Percentiles rank a stretch among this genome's conserved stretches.
phyloP scores from a whole-genome alignment of 768 basidiomycete species.

The Lenzites betulinus region DNA sequence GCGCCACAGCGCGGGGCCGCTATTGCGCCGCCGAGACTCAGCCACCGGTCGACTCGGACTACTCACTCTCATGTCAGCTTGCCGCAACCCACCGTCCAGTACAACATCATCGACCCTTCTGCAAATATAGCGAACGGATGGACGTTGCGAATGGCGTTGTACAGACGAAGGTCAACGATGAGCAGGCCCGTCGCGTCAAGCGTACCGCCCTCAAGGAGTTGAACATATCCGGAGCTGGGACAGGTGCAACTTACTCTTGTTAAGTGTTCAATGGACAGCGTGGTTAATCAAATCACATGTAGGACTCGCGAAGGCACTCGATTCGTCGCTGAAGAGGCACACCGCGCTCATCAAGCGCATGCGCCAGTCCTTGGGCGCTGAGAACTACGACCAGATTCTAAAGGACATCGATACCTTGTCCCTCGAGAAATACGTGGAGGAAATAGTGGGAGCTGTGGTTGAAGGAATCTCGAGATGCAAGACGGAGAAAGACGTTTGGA shows the following conservation, averaged over 20 bases:
- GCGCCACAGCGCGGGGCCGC: no score
- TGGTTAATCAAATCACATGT: neutral
- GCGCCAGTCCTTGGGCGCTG: conserved; percentile 78
- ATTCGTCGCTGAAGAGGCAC: conserved; percentile 95
- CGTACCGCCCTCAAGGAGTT: conserved; percentile 59
- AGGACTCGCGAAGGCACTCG: conserved; percentile 74
- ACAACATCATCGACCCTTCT: no score
- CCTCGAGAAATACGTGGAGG: conserved; percentile 95
- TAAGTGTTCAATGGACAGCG: neutral
- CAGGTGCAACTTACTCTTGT: conserved; percentile 41
- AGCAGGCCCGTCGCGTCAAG: conserved; percentile 53
- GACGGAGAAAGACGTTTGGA: conserved; percentile 90
- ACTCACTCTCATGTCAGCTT: conserved; percentile 9
- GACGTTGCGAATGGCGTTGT: conserved; percentile 15
- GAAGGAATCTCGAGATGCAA: conserved; percentile 89
- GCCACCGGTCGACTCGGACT: neutral
- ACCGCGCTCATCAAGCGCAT: conserved; percentile 95
- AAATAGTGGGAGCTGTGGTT: conserved; percentile 82
- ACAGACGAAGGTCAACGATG: conserved; percentile 48
- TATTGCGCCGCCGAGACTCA: neutral
- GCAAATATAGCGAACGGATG: conserved; percentile 3
- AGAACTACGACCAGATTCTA: conserved; percentile 83
- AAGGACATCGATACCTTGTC: conserved; percentile 91
- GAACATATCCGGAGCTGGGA: conserved; percentile 50
- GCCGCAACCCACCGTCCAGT: no score